Evolutionary conservation across 306 rosid species (phyloP).

Genomic region (Morella rubra): DNA sequence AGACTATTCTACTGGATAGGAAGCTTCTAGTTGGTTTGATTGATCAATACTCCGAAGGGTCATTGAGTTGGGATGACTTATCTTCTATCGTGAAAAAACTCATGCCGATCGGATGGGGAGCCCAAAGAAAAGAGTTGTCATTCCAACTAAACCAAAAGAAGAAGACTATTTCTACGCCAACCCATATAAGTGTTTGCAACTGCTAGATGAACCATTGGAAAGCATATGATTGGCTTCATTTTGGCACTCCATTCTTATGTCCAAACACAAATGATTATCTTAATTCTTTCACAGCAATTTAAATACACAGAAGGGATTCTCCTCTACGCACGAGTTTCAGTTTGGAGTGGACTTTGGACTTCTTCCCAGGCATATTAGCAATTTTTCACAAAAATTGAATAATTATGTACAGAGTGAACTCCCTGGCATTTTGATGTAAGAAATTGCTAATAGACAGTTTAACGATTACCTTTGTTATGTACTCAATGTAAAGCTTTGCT

Average conservation of each 20-base stretch:
- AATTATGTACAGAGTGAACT: background rate
- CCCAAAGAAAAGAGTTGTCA: conserved; percentile 50
- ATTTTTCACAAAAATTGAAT: background rate
- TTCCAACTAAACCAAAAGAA: conserved; percentile 69
- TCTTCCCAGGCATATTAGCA: background rate
- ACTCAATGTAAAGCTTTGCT: no score
- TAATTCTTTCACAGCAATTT: background rate
- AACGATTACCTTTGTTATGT: no score
- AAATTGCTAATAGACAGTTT: no score
- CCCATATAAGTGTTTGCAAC: conserved; percentile 75
- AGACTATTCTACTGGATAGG: conserved; percentile 63
- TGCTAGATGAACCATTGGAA: conserved; percentile 54
- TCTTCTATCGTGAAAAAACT: conserved; percentile 57
- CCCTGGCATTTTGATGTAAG: background rate
- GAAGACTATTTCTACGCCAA: conserved; percentile 92
- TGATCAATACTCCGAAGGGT: conserved; percentile 53
- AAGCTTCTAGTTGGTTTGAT: conserved; percentile 60
- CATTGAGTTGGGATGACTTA: conserved; percentile 77
- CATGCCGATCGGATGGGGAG: conserved; percentile 66
- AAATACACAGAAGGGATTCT: no score
- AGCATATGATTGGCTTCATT: conserved; percentile 28
- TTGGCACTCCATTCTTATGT: background rate
- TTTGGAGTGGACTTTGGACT: background rate
- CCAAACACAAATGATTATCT: background rate
- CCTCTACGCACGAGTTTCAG: background rate